Evolutionary conservation across 441 rosid genomes (phyloP).

Genomic region (Bruguiera hainesii): DNA sequence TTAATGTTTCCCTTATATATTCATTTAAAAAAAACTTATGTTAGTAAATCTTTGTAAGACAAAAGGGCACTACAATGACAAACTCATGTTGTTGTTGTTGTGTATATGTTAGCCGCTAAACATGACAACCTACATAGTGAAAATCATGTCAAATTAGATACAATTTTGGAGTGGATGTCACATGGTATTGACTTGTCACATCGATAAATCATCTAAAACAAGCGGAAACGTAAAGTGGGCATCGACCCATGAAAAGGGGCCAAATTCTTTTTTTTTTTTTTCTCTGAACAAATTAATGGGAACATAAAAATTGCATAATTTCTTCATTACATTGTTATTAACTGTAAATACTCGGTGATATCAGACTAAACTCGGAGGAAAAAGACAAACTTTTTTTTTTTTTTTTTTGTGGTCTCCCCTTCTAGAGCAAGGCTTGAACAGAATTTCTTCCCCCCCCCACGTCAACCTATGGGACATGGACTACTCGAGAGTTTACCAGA

Average conservation of each 20-base stretch:
- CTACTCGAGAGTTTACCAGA: no score
- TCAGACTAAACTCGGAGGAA: not conserved
- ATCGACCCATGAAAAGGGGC: no score
- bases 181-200: no score
- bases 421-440: no score
- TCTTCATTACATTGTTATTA: not conserved
- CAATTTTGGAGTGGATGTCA: no score
- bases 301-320: not conserved
- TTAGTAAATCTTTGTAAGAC: not conserved
- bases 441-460: no score
- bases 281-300: not conserved
- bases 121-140: not conserved
- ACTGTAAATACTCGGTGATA: not conserved
- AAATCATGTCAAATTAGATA: not conserved
- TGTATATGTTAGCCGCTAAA: not conserved
- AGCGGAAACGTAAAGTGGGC: no score
- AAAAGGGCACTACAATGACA: not conserved
- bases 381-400: not conserved
- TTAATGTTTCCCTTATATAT: no score
- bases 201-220: no score
- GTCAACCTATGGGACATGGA: no score
- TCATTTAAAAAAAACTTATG: not conserved
- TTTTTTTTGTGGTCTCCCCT: no score
- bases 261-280: no score
- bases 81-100: not conserved